These are phyloP conservation scores for Macaranga tanarius DNA, from an alignment of 441 rosid genomes.

Conservation along the genomic window DNA sequence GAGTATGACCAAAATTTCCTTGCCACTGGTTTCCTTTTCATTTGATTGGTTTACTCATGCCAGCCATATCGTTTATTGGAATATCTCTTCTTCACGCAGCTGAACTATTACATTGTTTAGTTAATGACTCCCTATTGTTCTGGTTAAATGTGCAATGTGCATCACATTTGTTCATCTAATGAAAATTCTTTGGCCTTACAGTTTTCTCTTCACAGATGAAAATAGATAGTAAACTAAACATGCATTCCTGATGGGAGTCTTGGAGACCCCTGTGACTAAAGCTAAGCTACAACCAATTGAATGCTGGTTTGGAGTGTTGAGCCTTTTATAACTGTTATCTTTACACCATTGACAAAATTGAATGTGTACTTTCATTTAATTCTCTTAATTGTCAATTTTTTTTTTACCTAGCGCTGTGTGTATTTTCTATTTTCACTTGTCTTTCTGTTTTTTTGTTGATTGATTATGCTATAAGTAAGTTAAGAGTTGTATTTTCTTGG, in stretches of 20 bases:
- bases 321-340: neutral
- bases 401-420: neutral
- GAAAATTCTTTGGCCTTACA: neutral
- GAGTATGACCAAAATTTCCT: slow-evolving; percentile 55
- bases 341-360: neutral
- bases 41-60: neutral
- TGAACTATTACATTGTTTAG: neutral
- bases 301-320: neutral
- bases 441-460: neutral
- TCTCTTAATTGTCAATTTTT: neutral
- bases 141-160: neutral
- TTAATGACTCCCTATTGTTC: neutral
- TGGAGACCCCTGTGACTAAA: neutral
- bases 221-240: neutral
- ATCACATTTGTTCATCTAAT: neutral
- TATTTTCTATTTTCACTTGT: neutral
- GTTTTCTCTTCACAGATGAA: slow-evolving; percentile 6
- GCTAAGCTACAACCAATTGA: neutral
- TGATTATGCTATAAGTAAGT: neutral
- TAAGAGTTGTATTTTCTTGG: neutral
- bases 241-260: neutral
- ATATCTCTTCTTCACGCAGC: neutral
- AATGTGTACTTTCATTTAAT: neutral
- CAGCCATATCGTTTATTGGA: neutral
- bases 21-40: neutral